Evolutionary conservation across 2,329 filamentous ascomycete species (phyloP).

Genomic region (Venturia nashicola): DNA sequence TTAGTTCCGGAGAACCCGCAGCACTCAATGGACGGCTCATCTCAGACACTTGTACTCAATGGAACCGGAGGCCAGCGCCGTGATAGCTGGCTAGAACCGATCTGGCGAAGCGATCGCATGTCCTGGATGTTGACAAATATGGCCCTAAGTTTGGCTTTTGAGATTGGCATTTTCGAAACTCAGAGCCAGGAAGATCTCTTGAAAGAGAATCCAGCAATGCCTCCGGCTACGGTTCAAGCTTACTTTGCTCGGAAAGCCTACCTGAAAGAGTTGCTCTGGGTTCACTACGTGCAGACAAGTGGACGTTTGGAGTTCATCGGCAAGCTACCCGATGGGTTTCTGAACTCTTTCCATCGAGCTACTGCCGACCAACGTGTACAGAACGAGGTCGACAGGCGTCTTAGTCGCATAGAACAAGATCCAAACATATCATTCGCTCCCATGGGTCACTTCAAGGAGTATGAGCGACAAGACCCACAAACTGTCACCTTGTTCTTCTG

Average conservation of each 20-base stretch:
- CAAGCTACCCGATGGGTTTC: conserved; percentile 57
- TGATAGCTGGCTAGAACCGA: conserved; percentile 70
- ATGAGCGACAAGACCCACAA: neutral
- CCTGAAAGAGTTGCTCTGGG: conserved; percentile 73
- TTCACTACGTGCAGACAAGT: conserved; percentile 89
- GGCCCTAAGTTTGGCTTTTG: conserved; percentile 78
- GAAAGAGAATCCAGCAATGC: conserved; percentile 13
- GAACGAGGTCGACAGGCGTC: neutral
- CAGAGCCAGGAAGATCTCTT: conserved; percentile 57
- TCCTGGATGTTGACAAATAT: conserved; percentile 96
- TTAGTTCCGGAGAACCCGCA: conserved; percentile 57
- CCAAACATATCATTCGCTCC: neutral
- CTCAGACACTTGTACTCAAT: conserved; percentile 19
- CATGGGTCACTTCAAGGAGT: neutral
- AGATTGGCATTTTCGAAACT: conserved; percentile 90
- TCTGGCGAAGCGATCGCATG: conserved; percentile 84
- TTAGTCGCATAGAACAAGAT: neutral
- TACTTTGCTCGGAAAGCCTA: conserved; percentile 69
- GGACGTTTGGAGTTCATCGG: conserved; percentile 85
- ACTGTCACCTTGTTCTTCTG: conserved; percentile 40
- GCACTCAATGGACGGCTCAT: conserved; percentile 15
- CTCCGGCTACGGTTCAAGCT: conserved; percentile 43
- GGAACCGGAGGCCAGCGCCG: conserved; percentile 56
- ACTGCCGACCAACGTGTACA: neutral
- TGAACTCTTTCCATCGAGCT: conserved; percentile 29